phyloP scores from a whole-genome alignment of 257 asterid genomes.

The Plantago major region DNA sequence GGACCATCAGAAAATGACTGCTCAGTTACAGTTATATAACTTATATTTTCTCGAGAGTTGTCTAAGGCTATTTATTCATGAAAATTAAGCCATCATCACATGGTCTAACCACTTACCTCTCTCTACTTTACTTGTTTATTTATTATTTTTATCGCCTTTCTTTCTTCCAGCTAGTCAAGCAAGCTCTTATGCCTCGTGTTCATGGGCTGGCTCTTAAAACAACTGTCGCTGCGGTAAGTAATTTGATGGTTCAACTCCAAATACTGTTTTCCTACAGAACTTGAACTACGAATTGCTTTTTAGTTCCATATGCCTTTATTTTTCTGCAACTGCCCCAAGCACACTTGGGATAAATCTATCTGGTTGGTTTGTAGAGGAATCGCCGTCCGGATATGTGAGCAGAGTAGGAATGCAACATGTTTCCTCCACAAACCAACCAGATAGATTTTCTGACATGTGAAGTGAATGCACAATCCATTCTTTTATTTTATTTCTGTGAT shows the following conservation, averaged over 20 bases:
- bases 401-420: too few relatives aligned
- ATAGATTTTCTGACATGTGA: too few relatives aligned
- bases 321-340: too few relatives aligned
- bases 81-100: not conserved
- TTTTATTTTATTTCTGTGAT: too few relatives aligned
- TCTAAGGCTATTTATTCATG: not conserved
- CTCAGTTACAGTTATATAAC: slow-evolving; percentile 6
- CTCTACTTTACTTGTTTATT: slow-evolving; percentile 6
- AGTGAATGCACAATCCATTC: too few relatives aligned
- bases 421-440: too few relatives aligned
- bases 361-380: too few relatives aligned
- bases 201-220: slow-evolving; percentile 97
- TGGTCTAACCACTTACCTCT: not conserved
- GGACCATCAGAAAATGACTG: not conserved
- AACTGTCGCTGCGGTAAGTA: slow-evolving; percentile 96
- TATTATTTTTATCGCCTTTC: slow-evolving; percentile 8
- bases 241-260: slow-evolving; percentile 14
- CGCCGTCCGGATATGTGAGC: too few relatives aligned
- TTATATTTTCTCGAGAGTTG: slow-evolving; percentile 8
- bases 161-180: slow-evolving; percentile 70
- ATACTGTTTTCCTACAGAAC: not conserved
- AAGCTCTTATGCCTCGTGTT: slow-evolving; percentile 85
- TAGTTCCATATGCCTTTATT: not conserved
- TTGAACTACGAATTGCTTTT: slow-evolving; percentile 11
- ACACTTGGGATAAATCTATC: too few relatives aligned